Percentiles rank a stretch among this genome's conserved stretches.
Evolutionary conservation across 768 basidiomycete species (phyloP).

Genomic region (Dendrothele bispora): DNA sequence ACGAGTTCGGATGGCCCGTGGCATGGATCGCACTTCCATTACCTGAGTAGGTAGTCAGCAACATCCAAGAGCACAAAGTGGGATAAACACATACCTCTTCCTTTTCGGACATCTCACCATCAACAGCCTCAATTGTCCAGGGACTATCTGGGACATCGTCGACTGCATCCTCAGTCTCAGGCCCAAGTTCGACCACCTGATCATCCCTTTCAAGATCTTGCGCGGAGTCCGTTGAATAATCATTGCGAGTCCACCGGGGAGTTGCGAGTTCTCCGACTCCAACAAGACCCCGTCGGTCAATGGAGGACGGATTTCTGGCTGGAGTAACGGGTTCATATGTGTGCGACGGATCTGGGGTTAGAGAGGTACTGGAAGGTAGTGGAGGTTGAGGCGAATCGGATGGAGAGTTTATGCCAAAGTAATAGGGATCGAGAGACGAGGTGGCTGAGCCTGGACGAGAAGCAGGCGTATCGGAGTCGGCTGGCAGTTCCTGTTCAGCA

Average conservation of each 20-base stretch:
- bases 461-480: conserved; percentile 45
- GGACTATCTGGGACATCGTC: conserved; percentile 72
- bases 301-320: conserved; percentile 70
- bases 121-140: conserved; percentile 87
- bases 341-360: conserved; percentile 60
- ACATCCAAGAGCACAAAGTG: background rate
- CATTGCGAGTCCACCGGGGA: conserved; percentile 82
- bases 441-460: conserved; percentile 75
- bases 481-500: conserved; percentile 35
- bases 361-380: conserved; percentile 44
- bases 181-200: conserved; percentile 40
- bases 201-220: conserved; percentile 33
- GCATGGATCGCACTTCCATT: conserved; percentile 40
- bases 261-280: conserved; percentile 96
- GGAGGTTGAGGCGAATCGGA: conserved; percentile 65
- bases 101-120: conserved; percentile 72
- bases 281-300: conserved; percentile 85
- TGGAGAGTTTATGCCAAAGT: conserved; percentile 73
- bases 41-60: conserved; percentile 31
- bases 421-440: conserved; percentile 87
- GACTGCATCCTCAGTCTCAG: conserved; percentile 39
- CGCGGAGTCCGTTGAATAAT: conserved; percentile 33
- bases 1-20: conserved; percentile 53
- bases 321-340: conserved; percentile 65
- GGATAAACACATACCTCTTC: conserved; percentile 55